Evolutionary conservation across 371 early-diverging fungal species (phyloP).

Genomic region (Mucor indicus): DNA sequence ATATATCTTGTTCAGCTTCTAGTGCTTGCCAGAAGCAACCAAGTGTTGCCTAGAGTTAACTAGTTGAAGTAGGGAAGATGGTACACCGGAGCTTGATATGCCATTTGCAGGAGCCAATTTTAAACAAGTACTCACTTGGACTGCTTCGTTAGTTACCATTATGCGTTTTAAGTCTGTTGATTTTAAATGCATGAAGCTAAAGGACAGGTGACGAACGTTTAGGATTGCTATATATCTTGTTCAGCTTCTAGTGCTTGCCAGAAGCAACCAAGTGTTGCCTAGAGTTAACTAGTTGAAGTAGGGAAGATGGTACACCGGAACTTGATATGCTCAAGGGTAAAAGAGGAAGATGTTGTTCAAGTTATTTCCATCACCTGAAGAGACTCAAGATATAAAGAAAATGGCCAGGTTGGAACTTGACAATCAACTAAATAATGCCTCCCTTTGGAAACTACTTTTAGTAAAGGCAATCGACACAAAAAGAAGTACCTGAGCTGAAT

Average conservation of each 20-base stretch:
- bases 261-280: slow-evolving; percentile 3
- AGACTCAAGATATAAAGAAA: background rate
- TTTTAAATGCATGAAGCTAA: slow-evolving; percentile 2
- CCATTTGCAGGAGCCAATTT: slow-evolving; percentile 1
- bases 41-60: slow-evolving; percentile 2
- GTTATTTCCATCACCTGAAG: background rate
- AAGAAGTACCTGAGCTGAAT: background rate
- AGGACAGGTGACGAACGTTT: slow-evolving; percentile 1
- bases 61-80: slow-evolving; percentile 3
- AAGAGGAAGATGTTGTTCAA: background rate
- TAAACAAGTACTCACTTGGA: slow-evolving; percentile 3
- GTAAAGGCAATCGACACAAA: background rate
- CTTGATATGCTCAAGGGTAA: slow-evolving; percentile 2
- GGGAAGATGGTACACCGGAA: slow-evolving; percentile 2
- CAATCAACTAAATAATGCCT: background rate
- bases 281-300: slow-evolving; percentile 4
- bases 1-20: slow-evolving; percentile 4
- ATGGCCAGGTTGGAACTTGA: background rate
- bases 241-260: slow-evolving; percentile 3
- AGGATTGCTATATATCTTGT: slow-evolving; percentile 3
- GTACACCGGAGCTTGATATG: slow-evolving; percentile 1
- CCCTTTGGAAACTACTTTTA: background rate
- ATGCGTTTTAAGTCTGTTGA: slow-evolving; percentile 3
- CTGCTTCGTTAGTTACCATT: slow-evolving; percentile 1
- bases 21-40: slow-evolving; percentile 5